These are phyloP conservation scores for Chloromonas sp. DNA, from an alignment of 163 green algal genomes.

Conservation along the genomic window DNA sequence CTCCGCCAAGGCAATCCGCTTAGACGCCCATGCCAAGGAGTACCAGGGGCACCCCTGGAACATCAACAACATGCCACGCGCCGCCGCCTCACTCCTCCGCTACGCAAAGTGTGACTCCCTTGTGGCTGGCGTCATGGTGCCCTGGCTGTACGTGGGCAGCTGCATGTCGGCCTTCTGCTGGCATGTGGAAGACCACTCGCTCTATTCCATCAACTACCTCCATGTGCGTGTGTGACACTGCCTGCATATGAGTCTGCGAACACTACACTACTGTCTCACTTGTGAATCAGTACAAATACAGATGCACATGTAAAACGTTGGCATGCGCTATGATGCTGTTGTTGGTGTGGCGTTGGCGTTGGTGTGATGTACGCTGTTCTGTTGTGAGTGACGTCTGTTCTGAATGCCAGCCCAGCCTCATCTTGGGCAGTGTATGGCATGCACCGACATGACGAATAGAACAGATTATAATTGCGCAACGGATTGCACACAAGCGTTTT, in stretches of 20 bases:
- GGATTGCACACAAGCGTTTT: too few species aligned
- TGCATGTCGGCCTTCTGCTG: constrained; percentile 74
- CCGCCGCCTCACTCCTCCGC: constrained; percentile 63
- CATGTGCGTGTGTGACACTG: constrained; percentile 47
- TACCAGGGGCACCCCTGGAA: constrained; percentile 84
- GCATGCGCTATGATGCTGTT: too few species aligned
- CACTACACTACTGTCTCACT: neutral
- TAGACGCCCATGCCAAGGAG: neutral
- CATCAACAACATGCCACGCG: constrained; percentile 84
- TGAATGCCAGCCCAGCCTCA: too few species aligned
- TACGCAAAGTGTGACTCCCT: constrained; percentile 55
- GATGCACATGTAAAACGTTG: too few species aligned
- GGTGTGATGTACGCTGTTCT: too few species aligned
- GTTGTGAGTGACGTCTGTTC: too few species aligned
- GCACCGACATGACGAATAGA: too few species aligned
- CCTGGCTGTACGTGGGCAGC: constrained; percentile 80
- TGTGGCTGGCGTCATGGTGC: constrained; percentile 79
- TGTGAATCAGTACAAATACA: too few species aligned
- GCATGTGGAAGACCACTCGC: constrained; percentile 77
- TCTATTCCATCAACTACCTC: constrained; percentile 78
- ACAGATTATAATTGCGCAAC: too few species aligned
- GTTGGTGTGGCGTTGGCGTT: too few species aligned
- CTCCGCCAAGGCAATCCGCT: neutral
- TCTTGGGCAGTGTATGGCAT: too few species aligned
- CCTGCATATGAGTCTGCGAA: too few species aligned